These are phyloP conservation scores for Phragmites australis DNA, from an alignment of 176 grass and related monocot species.

Conservation along the genomic window DNA sequence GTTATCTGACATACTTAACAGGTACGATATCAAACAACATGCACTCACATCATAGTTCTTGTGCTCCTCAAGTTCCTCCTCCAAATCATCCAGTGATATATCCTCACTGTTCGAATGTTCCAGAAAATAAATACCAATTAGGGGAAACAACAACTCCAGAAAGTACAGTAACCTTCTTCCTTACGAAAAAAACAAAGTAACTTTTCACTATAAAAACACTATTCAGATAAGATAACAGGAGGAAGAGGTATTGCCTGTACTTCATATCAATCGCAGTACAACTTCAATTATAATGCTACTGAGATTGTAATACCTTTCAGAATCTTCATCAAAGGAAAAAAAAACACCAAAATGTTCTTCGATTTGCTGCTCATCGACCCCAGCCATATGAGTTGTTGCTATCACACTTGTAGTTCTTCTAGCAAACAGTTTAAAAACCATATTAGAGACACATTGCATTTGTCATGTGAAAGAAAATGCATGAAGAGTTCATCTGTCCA, in stretches of 20 bases:
- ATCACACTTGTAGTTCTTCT: neutral
- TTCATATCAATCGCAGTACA: neutral
- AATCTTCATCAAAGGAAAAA: slow-evolving; percentile 48
- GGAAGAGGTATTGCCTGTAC: neutral
- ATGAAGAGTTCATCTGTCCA: neutral
- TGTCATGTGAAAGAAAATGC: neutral
- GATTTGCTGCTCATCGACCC: neutral
- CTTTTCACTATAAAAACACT: neutral
- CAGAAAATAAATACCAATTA: slow-evolving; percentile 14
- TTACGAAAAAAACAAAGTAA: neutral
- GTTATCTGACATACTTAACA: neutral
- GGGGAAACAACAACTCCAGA: slow-evolving; percentile 2
- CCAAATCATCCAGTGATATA: slow-evolving; percentile 60
- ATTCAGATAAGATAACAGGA: neutral
- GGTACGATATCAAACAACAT: slow-evolving; percentile 5
- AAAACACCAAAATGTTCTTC: slow-evolving; percentile 21
- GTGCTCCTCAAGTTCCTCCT: slow-evolving; percentile 69
- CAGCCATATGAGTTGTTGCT: slow-evolving; percentile 21
- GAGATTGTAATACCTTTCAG: slow-evolving; percentile 31
- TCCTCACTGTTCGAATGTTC: slow-evolving; percentile 51
- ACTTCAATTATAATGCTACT: neutral
- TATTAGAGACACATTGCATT: neutral
- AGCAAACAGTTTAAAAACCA: neutral
- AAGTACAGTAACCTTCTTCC: neutral
- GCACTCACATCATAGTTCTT: slow-evolving; percentile 67